phyloP scores from a whole-genome alignment of 78 protist genomes.

The Diacronema lutheri region DNA sequence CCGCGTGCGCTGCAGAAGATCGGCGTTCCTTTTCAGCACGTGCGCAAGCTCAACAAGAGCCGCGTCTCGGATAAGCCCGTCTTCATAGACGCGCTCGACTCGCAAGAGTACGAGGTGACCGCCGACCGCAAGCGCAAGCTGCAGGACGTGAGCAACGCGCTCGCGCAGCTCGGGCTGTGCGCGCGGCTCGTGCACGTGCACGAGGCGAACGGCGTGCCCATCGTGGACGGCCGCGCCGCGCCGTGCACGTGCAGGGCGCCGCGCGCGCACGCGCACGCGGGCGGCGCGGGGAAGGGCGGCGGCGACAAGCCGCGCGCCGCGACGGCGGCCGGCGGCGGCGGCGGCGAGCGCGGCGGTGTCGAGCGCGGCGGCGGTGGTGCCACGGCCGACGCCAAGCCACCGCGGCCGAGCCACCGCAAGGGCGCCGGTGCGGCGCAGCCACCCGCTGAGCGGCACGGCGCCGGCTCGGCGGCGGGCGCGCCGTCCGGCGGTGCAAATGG shows the following conservation, averaged over 20 bases:
- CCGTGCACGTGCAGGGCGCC: not conserved
- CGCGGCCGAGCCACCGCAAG: too few relatives aligned
- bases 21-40: not conserved
- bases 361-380: too few relatives aligned
- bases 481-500: too few relatives aligned
- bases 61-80: not conserved
- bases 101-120: slow-evolving; percentile 10
- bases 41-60: not conserved
- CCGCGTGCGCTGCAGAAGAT: not conserved
- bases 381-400: too few relatives aligned
- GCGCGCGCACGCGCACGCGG: too few relatives aligned
- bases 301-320: too few relatives aligned
- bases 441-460: too few relatives aligned
- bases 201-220: not conserved
- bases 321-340: too few relatives aligned
- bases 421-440: too few relatives aligned
- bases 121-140: slow-evolving; percentile 24
- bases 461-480: too few relatives aligned
- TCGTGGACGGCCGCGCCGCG: not conserved
- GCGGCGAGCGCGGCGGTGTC: too few relatives aligned
- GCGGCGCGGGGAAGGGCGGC: too few relatives aligned
- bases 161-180: not conserved
- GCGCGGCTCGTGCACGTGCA: not conserved
- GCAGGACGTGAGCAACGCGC: not conserved
- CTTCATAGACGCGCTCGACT: not conserved